Evolutionary conservation across 352 stramenopile species (phyloP), one percentile per base, ranked within the genome.

Genomic region (Phytophthora agathidicida): DNA sequence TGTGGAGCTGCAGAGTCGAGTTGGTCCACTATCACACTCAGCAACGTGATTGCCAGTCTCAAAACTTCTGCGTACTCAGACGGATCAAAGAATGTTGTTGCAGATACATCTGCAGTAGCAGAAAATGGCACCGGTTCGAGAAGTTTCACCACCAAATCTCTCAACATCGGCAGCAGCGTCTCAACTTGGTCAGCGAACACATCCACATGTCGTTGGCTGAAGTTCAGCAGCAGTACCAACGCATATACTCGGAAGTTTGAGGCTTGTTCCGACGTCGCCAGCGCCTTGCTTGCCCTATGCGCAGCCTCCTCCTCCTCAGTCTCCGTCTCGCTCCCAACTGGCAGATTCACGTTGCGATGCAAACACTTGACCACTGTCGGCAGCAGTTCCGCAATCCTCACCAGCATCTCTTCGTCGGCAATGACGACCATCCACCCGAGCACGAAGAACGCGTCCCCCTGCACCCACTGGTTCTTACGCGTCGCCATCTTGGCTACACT

Each of bases 341-440:
- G 22, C 13, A 75, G 32, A 3, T 49, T 52, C 7, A 89, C 33
- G 42, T 83, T 89, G 1, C 69, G 66, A 35, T 64, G 65, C 32
- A 92, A 51, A 57, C 71, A 53, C 30, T 65, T 68, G 39, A 88
- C 41, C 17, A 86, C 77, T 2, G 66, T 65, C 17, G 68, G 69
- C 1, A 89, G 30, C 27, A 89, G 65, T 37, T 71, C 55, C 39
- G 54, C 71, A 44, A 86, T 69, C 4, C 60, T 22, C 22, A 30
- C 33, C 37, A 92, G 35, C 49, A 68, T 74, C 0, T 47, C 47
- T 48, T 88, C 77, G 30, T 89, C 80, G 11, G 71, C 79, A 41
- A 93, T 81, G 16, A 93, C 80, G 4, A 86, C 73, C 22, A 91
- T 68, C 83, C 83, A 93, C 6, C 83, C 83, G 9, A 93, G 65